Evolutionary conservation across 2,329 filamentous ascomycete genomes (phyloP).

Genomic region (Magnaporthiopsis incrustans): DNA sequence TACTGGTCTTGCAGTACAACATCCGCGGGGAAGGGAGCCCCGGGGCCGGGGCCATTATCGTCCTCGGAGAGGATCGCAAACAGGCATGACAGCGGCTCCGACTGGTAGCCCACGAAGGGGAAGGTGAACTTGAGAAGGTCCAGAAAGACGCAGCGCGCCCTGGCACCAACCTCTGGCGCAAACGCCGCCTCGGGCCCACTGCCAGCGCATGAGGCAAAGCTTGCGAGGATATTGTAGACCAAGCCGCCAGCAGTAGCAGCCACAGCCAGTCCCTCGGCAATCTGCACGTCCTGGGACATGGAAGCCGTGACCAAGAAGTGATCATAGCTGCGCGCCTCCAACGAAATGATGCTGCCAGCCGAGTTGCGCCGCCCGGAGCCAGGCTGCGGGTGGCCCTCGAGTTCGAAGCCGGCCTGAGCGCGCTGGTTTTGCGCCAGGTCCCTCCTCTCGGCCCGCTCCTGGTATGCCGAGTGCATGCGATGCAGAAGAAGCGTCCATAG

Average conservation of each 20-base stretch:
- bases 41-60: conserved; percentile 14
- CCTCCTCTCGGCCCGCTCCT: conserved; percentile 51
- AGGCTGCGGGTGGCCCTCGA: conserved; percentile 29
- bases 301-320: conserved; percentile 44
- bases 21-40: background rate
- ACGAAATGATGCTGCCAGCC: conserved; percentile 53
- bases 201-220: conserved; percentile 41
- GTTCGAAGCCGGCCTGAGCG: conserved; percentile 48
- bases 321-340: conserved; percentile 52
- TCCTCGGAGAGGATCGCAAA: conserved; percentile 55
- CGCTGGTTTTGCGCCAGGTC: conserved; percentile 51
- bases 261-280: conserved; percentile 42
- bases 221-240: conserved; percentile 45
- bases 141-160: conserved; percentile 56
- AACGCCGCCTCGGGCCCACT: conserved; percentile 38
- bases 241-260: conserved; percentile 40
- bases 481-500: conserved; percentile 74
- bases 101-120: conserved; percentile 61
- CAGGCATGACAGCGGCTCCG: conserved; percentile 59
- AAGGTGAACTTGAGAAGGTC: conserved; percentile 63
- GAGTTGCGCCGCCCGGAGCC: conserved; percentile 45
- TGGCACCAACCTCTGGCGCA: conserved; percentile 48
- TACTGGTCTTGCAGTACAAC: conserved; percentile 44
- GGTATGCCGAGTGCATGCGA: conserved; percentile 56
- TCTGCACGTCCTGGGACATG: conserved; percentile 42